phyloP scores from a whole-genome alignment of 1,284 basidiomycete species.

The Microbotryum scabiosae region DNA sequence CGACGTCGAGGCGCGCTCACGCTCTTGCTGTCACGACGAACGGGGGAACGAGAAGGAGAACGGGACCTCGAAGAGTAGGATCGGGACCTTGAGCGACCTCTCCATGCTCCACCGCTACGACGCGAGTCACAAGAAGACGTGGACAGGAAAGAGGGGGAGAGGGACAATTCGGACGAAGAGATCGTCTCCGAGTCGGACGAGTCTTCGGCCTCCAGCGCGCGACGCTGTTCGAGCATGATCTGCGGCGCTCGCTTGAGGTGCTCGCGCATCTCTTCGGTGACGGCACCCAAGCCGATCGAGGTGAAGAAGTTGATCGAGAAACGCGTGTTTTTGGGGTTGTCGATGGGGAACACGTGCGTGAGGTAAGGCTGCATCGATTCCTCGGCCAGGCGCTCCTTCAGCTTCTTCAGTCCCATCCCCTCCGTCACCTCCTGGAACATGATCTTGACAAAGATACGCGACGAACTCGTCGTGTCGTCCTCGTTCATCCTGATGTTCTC shows the following conservation, averaged over 20 bases:
- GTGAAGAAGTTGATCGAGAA: constrained; percentile 87
- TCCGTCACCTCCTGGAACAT: constrained; percentile 91
- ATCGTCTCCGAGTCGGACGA: constrained; percentile 66
- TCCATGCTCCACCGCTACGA: background rate
- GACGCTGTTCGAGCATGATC: constrained; percentile 71
- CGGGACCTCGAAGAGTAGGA: constrained; percentile 33
- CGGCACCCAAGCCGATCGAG: constrained; percentile 75
- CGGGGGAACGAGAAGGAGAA: constrained; percentile 14
- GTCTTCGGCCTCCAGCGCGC: constrained; percentile 43
- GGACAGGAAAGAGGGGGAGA: constrained; percentile 43
- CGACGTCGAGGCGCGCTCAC: background rate
- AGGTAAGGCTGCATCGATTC: constrained; percentile 50
- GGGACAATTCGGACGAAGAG: constrained; percentile 48
- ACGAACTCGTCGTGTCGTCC: constrained; percentile 91
- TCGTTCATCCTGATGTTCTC: constrained; percentile 87
- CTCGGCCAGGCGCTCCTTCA: constrained; percentile 79
- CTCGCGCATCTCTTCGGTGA: constrained; percentile 95
- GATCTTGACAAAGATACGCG: constrained; percentile 96
- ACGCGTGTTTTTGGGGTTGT: constrained; percentile 91
- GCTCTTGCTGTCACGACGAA: no score
- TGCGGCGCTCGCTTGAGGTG: constrained; percentile 65
- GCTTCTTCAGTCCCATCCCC: constrained; percentile 73
- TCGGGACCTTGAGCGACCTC: background rate
- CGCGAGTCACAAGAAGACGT: constrained; percentile 34
- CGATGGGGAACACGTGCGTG: constrained; percentile 83